Evolutionary conservation across 305 asterid species (phyloP).

Genomic region (Fraxinus sp.): DNA sequence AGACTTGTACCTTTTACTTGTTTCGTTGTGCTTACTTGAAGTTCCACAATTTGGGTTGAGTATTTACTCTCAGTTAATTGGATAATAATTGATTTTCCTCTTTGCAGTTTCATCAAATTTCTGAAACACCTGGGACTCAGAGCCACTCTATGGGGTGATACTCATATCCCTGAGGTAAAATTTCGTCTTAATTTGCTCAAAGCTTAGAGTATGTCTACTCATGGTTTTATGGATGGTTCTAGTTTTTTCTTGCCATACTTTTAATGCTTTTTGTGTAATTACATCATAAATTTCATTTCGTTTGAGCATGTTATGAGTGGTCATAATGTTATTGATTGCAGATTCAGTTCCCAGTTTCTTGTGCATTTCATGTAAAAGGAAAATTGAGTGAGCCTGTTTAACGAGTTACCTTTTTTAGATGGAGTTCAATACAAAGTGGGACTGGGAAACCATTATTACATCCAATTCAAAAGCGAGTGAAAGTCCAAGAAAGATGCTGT

Average conservation of each 20-base stretch:
- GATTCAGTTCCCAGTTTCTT: constrained; percentile 31
- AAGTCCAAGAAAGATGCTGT: constrained; percentile 57
- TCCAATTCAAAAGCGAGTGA: constrained; percentile 50
- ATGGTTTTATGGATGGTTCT: background rate
- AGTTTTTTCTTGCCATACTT: background rate
- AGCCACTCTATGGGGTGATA: constrained; percentile 3
- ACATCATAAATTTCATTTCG: background rate
- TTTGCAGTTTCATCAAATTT: constrained; percentile 1
- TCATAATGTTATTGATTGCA: constrained; percentile 15
- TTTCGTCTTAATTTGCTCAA: background rate
- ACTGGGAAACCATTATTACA: constrained; percentile 53
- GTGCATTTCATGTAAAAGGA: constrained; percentile 32
- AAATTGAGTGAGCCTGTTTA: constrained; percentile 20
- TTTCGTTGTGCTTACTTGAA: background rate
- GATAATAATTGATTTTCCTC: background rate
- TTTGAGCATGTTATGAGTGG: constrained; percentile 16
- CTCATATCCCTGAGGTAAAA: constrained; percentile 9
- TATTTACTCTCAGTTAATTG: constrained; percentile 12
- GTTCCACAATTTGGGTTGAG: background rate
- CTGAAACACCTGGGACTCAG: background rate
- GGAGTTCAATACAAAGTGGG: constrained; percentile 79
- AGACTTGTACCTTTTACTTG: background rate
- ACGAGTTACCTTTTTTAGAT: constrained; percentile 42
- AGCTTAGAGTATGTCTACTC: background rate
- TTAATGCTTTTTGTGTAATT: background rate